Conservation (phyloP, 441 rosid species). For the Kokia cookei region DNA sequence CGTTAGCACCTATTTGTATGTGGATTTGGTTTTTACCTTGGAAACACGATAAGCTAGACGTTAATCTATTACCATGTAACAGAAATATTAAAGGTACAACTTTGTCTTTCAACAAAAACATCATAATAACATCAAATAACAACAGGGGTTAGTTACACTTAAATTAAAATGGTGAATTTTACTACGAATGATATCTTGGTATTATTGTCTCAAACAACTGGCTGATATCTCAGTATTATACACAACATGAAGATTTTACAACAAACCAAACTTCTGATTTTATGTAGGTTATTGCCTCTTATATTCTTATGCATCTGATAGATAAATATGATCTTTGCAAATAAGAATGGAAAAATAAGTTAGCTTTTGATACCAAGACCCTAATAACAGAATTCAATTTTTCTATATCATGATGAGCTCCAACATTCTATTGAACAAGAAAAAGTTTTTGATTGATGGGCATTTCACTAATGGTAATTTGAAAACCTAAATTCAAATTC, state of each 20-base stretch:
- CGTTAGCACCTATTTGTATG: too few relatives aligned
- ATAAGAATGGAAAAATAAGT: not conserved
- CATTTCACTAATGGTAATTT: not conserved
- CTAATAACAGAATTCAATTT: not conserved
- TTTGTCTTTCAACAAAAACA: too few relatives aligned
- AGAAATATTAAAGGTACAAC: too few relatives aligned
- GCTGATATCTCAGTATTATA: not conserved
- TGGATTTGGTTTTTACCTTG: too few relatives aligned
- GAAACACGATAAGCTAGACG: too few relatives aligned
- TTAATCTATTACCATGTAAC: too few relatives aligned
- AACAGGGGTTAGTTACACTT: too few relatives aligned
- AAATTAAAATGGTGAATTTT: too few relatives aligned
- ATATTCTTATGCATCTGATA: not conserved
- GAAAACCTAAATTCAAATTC: not conserved
- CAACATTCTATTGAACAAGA: not conserved
- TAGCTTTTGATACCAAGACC: not conserved
- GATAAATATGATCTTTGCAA: not conserved
- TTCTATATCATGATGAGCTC: not conserved
- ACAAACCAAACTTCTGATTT: not conserved
- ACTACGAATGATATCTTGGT: too few relatives aligned
- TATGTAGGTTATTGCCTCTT: not conserved
- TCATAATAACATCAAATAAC: too few relatives aligned
- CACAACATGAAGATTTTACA: not conserved
- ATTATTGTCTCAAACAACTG: not conserved
- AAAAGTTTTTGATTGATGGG: not conserved